Evolutionary conservation across 805 yeast genomes (phyloP), one percentile per base, ranked within the genome.

Genomic region (Barnettozyma californica): DNA sequence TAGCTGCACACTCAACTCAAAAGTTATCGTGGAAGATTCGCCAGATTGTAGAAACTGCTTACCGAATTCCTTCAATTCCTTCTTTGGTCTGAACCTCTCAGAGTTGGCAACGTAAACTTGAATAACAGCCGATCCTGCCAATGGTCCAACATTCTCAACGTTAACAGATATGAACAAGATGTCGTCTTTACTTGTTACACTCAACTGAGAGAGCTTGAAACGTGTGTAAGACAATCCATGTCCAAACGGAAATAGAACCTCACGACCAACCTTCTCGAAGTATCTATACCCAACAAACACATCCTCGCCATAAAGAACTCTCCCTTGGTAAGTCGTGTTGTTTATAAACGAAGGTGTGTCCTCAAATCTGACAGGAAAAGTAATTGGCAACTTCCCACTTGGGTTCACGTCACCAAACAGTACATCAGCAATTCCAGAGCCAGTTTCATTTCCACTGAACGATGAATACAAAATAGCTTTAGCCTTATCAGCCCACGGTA

Each of bases 291-390:
- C 87, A 45, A 81, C 77, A 60, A 70, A 81, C 41, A 82, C 76
- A 58, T 81, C 85, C 61, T 83, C 88, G 50, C 87, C 85, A 55
- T 82, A 83, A 47, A 75, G 57, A 29, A 74, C 78, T 45, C 74
- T 65, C 40, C 85, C 84, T 57, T 71, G 70, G 57, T 74, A 75
- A 9, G 81, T 67, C 27, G 67, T 66, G 66, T 67, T 78, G 64
- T 73, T 78, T 57, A 78, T 63, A 62, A 61, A 80, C 0, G 84
- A 72, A 11, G 86, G 85, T 53, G 75, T 78, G 62, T 81, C 83
- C 54, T 75, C 71, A 42, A 69, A 55, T 52, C 63, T 69, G 47
- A 67, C 59, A 33, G 86, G 85, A 73, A 75, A 80, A 5, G 83
- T 66, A 52, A 81, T 59, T 2, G 84, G 67, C 47, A 81, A 66